Conservation (phyloP, 1,284 basidiomycete species). For the Meira miltonrushii region DNA sequence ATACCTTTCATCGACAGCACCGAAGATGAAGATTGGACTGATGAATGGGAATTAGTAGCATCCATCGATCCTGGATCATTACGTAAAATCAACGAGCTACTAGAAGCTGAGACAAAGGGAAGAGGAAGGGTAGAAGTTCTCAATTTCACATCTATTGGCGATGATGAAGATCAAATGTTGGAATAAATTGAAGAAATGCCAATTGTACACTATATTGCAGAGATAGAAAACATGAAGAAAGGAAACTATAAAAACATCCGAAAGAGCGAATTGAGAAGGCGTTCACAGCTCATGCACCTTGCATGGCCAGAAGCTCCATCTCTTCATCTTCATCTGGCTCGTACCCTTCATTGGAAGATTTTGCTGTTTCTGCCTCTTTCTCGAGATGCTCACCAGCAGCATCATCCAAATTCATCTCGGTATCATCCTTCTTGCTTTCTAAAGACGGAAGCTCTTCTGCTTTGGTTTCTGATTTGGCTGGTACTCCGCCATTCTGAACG, state of each 20-base stretch:
- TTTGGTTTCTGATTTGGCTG: background rate
- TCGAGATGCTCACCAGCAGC: background rate
- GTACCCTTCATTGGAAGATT: background rate
- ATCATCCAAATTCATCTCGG: background rate
- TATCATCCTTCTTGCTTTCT: background rate
- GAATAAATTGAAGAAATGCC: background rate
- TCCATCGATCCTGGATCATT: conserved; percentile 90
- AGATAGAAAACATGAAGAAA: conserved; percentile 1
- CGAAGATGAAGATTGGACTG: conserved; percentile 72
- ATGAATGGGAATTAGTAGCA: conserved; percentile 83
- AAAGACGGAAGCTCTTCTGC: background rate
- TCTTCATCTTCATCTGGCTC: background rate
- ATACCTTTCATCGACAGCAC: conserved; percentile 71
- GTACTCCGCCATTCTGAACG: conserved; percentile 17
- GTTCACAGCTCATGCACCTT: background rate
- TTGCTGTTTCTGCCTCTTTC: background rate
- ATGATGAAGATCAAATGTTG: conserved; percentile 36
- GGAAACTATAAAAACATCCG: background rate
- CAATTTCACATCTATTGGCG: conserved; percentile 39
- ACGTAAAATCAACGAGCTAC: conserved; percentile 77
- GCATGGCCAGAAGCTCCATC: background rate
- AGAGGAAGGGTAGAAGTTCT: conserved; percentile 64
- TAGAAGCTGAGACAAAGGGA: conserved; percentile 75
- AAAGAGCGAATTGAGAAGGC: background rate
- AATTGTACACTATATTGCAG: conserved; percentile 1